Percentiles rank a stretch among this genome's conserved stretches.
Conservation (phyloP, 2,329 filamentous ascomycete species). For the Sclerotinia glacialis region DNA sequence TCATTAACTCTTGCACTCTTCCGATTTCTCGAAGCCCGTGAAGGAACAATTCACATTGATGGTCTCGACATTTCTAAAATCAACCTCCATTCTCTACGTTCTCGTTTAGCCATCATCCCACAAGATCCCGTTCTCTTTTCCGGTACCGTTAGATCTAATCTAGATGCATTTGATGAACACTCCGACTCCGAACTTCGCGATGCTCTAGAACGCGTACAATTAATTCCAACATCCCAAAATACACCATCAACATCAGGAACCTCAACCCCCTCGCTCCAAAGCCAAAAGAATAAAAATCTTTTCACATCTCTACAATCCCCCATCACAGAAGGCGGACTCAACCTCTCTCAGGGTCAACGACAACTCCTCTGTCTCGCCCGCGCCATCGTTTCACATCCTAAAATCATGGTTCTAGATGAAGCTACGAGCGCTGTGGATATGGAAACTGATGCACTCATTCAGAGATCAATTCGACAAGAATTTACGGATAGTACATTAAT, state of each 20-base stretch:
- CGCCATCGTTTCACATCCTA: constrained; percentile 68
- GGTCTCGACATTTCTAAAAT: constrained; percentile 72
- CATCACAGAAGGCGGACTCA: constrained; percentile 70
- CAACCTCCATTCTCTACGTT: constrained; percentile 65
- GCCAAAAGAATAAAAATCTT: constrained; percentile 57
- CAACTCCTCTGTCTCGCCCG: constrained; percentile 73
- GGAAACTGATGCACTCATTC: constrained; percentile 70
- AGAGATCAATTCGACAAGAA: constrained; percentile 69
- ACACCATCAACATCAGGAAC: constrained; percentile 42
- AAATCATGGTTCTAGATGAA: constrained; percentile 78
- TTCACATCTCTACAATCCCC: constrained; percentile 61
- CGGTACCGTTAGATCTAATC: constrained; percentile 71
- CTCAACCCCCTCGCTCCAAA: constrained; percentile 34
- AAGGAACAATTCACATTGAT: constrained; percentile 67
- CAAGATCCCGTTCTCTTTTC: constrained; percentile 81
- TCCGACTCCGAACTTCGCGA: constrained; percentile 67
- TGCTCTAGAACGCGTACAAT: constrained; percentile 66
- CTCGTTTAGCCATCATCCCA: constrained; percentile 76
- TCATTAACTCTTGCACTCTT: constrained; percentile 73
- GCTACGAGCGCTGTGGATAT: constrained; percentile 78
- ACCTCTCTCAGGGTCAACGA: constrained; percentile 72
- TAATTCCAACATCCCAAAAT: constrained; percentile 40
- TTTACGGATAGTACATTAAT: constrained; percentile 67
- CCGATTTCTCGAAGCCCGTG: constrained; percentile 68
- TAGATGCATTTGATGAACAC: constrained; percentile 73